Conservation (phyloP, 768 basidiomycete species). For the Boletus subcaerulescens region DNA sequence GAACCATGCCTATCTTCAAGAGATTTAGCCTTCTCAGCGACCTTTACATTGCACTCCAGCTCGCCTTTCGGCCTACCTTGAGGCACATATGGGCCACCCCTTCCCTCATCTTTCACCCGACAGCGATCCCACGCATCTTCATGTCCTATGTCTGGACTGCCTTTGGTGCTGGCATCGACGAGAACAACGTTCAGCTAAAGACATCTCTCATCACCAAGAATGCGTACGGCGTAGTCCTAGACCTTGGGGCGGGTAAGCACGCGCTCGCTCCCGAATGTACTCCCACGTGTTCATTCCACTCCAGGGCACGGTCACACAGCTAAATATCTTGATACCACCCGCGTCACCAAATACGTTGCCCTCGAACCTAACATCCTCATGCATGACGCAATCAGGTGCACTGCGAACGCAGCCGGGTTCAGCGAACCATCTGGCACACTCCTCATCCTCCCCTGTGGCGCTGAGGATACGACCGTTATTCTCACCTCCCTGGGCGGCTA, state of each 20-base stretch:
- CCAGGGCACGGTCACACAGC: constrained; percentile 65
- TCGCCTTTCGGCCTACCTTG: constrained; percentile 47
- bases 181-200: constrained; percentile 40
- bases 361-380: constrained; percentile 68
- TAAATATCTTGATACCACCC: constrained; percentile 53
- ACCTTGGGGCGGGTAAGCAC: constrained; percentile 60
- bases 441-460: constrained; percentile 59
- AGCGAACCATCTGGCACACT: constrained; percentile 50
- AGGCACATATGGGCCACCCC: constrained; percentile 40
- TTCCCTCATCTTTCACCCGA: constrained; percentile 43
- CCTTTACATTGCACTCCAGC: constrained; percentile 36
- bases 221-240: constrained; percentile 60
- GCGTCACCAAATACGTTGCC: constrained; percentile 65
- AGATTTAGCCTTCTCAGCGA: constrained; percentile 41
- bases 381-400: constrained; percentile 52
- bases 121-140: constrained; percentile 48
- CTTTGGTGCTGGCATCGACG: constrained; percentile 50
- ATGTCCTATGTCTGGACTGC: constrained; percentile 56
- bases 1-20: constrained; percentile 15
- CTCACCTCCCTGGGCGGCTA: constrained; percentile 37
- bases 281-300: not conserved
- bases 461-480: constrained; percentile 54
- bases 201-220: constrained; percentile 47
- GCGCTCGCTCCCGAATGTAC: not conserved
- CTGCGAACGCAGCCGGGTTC: constrained; percentile 52